Base-by-base conservation (phyloP, 2,329 filamentous ascomycete species). In the Scedosporium aurantiacum region DNA sequence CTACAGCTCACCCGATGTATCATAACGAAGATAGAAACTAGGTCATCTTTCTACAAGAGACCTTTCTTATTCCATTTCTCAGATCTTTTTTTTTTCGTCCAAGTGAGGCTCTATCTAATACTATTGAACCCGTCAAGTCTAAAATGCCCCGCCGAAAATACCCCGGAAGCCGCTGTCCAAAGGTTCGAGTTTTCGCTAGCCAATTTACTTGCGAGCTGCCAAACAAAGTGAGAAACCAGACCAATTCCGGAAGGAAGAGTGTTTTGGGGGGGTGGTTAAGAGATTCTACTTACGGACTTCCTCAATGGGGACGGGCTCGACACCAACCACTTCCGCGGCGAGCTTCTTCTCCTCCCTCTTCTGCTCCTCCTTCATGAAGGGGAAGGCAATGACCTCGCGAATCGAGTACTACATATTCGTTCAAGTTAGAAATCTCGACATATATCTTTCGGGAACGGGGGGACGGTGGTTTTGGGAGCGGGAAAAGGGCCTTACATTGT, bases 341-440 rank as follows among this genome's bases (percentile, higher is more conserved):
- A 74, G 68, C 71, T 78, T 78, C 66, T 75, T 74, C 63, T 74
- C 71, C 43, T 47, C 61, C 61, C 72, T 80, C 77, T 55, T 60
- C 58, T 60, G 58, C 70, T 93, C 89, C 58, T 93, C 89, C 84
- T 96, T 96, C 90, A 99, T 96, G 78, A 97, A 93, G 10, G 94
- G 94, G 85, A 99, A 99, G 7, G 93, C 86, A 65, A 97, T 78
- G 2, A 97, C 93, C 76, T 99, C 94, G 76, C 94, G 92, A 74
- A 99, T 99, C 68, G 85, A 90, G 79, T 96, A 75, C 58, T 60
- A 21, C 14, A 8, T 23, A n/a, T 27, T 50, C 18, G 41, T 55
- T 23, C 7, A 23, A 16, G 27, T 8, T n/a, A 25, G n/a, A 5
- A n/a, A 50, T 18, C 14, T 4, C 12, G 54, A 32, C 4, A 5